phyloP scores from a whole-genome alignment of 768 basidiomycete genomes.

The Boletus rufocinnamomeus region DNA sequence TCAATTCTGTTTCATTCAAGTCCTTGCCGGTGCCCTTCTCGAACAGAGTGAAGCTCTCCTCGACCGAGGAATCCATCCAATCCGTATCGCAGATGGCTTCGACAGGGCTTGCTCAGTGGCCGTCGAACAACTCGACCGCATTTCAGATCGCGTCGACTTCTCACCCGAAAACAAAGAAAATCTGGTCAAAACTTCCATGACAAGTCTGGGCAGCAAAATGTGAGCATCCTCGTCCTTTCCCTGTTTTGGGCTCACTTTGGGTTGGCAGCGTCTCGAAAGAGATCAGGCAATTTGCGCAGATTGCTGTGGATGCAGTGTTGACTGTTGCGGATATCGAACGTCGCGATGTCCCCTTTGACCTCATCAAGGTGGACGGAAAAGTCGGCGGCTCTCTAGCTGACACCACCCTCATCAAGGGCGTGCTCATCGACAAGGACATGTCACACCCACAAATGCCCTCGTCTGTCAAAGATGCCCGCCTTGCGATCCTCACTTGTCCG shows the following conservation, averaged over 20 bases:
- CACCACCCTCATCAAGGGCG: slow-evolving; percentile 92
- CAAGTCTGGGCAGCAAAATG: slow-evolving; percentile 98
- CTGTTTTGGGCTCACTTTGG: slow-evolving; percentile 5
- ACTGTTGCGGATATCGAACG: slow-evolving; percentile 94
- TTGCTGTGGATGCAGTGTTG: slow-evolving; percentile 96
- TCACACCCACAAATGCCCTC: slow-evolving; percentile 98
- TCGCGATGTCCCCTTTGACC: slow-evolving; percentile 93
- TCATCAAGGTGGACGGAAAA: slow-evolving; percentile 99
- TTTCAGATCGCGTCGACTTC: slow-evolving; percentile 89
- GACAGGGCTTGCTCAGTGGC: slow-evolving; percentile 93
- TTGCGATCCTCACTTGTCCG: slow-evolving; percentile 97
- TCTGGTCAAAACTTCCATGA: slow-evolving; percentile 92
- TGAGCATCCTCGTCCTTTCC: slow-evolving; percentile 33
- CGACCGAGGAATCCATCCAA: slow-evolving; percentile 99
- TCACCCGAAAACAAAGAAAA: slow-evolving; percentile 81
- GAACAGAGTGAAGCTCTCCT: slow-evolving; percentile 94
- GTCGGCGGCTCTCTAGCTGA: slow-evolving; percentile 97
- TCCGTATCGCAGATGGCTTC: slow-evolving; percentile 98
- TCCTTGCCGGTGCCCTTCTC: slow-evolving; percentile 95
- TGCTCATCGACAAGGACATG: slow-evolving; percentile 99
- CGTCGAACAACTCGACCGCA: slow-evolving; percentile 84
- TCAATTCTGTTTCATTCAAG: slow-evolving; percentile 40
- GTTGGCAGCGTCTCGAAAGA: slow-evolving; percentile 89
- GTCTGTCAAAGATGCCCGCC: slow-evolving; percentile 79
- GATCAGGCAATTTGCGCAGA: slow-evolving; percentile 91